phyloP scores from a whole-genome alignment of 2,329 filamentous ascomycete species.

The Penicillium olsonii region DNA sequence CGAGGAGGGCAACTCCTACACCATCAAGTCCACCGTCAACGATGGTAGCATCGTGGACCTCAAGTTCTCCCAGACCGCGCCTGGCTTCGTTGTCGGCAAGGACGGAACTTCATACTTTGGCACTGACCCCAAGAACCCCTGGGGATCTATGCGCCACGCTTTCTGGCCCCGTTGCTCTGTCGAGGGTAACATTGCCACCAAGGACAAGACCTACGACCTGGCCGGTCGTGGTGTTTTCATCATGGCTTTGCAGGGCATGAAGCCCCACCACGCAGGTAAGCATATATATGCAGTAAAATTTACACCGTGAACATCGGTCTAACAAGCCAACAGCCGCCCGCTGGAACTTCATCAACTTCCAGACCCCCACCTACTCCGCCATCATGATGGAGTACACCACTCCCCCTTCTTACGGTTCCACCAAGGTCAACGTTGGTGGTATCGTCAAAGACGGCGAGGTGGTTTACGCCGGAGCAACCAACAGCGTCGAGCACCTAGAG shows the following conservation, averaged over 20 bases:
- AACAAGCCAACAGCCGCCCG: slow-evolving; percentile 58
- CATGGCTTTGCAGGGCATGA: slow-evolving; percentile 95
- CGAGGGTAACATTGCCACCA: slow-evolving; percentile 81
- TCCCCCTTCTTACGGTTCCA: slow-evolving; percentile 86
- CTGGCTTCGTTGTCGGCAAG: slow-evolving; percentile 81
- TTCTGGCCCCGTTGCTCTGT: slow-evolving; percentile 90
- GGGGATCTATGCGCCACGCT: slow-evolving; percentile 87
- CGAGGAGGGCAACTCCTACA: slow-evolving; percentile 78
- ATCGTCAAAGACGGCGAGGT: slow-evolving; percentile 81
- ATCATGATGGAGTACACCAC: slow-evolving; percentile 96
- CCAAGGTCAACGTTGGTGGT: slow-evolving; percentile 77
- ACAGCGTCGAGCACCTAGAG: slow-evolving; percentile 68
- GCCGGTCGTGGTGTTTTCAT: slow-evolving; percentile 77
- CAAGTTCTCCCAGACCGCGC: slow-evolving; percentile 72
- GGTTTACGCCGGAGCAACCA: slow-evolving; percentile 67
- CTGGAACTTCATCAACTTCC: slow-evolving; percentile 95
- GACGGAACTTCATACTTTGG: slow-evolving; percentile 84
- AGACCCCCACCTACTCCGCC: slow-evolving; percentile 81
- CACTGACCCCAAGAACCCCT: slow-evolving; percentile 80
- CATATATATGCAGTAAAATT: neutral
- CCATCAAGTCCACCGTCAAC: slow-evolving; percentile 87
- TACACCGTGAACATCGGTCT: neutral
- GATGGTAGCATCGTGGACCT: slow-evolving; percentile 80
- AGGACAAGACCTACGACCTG: slow-evolving; percentile 78
- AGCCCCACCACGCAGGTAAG: slow-evolving; percentile 88